These are phyloP conservation scores for Xylariales sp. DNA, from an alignment of 2,329 filamentous ascomycete genomes.

Conservation along the genomic window DNA sequence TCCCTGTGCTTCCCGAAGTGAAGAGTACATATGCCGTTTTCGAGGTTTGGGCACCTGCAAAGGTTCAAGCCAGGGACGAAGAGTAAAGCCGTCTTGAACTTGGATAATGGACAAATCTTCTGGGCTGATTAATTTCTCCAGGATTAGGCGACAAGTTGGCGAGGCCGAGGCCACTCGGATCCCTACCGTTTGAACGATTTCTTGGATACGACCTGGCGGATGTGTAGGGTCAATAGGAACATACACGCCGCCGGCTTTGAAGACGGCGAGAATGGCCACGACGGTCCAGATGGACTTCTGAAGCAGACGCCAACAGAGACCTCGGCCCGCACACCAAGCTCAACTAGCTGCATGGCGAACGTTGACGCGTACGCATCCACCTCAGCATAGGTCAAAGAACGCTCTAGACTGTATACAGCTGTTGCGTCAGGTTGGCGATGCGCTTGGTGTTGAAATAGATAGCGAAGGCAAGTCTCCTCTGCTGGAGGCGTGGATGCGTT, in stretches of 20 bases:
- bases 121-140: neutral
- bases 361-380: slow-evolving; percentile 21
- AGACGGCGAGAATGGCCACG: slow-evolving; percentile 60
- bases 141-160: neutral
- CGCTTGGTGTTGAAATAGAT: neutral
- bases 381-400: slow-evolving; percentile 22
- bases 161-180: slow-evolving; percentile 40
- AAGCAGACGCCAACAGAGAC: slow-evolving; percentile 61
- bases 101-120: neutral
- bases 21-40: slow-evolving; percentile 59
- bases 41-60: slow-evolving; percentile 34
- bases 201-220: slow-evolving; percentile 16
- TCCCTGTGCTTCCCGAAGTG: slow-evolving; percentile 51
- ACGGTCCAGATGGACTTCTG: slow-evolving; percentile 65
- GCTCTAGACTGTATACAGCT: neutral
- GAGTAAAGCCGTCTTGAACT: neutral
- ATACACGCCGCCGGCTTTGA: slow-evolving; percentile 16
- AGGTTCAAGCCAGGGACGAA: neutral
- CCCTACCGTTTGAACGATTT: slow-evolving; percentile 37
- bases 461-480: neutral
- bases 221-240: slow-evolving; percentile 33
- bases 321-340: slow-evolving; percentile 22
- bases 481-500: neutral
- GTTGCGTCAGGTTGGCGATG: neutral
- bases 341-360: slow-evolving; percentile 24